These are phyloP conservation scores for Salix exigua DNA, from an alignment of 345 rosid species.

Conservation along the genomic window DNA sequence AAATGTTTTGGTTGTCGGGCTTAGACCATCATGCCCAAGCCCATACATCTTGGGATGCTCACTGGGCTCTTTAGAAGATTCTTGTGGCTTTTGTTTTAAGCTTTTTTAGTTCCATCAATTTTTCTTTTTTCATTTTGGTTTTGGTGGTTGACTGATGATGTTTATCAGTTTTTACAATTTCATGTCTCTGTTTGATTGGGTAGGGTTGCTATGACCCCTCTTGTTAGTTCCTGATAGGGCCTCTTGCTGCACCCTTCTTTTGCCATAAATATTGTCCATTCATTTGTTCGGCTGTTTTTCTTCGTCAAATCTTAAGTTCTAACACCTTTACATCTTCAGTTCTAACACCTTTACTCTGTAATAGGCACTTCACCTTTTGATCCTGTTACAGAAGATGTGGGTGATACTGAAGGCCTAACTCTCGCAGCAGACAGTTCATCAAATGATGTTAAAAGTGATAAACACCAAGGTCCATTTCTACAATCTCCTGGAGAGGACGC, in stretches of 20 bases:
- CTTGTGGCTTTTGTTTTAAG: no score
- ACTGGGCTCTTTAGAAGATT: no score
- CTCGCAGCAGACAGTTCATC: neutral
- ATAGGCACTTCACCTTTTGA: slow-evolving; percentile 14
- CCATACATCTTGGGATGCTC: no score
- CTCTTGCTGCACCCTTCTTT: neutral
- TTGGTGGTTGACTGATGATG: slow-evolving; percentile 6
- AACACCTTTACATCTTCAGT: neutral
- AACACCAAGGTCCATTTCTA: neutral
- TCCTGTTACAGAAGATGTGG: slow-evolving; percentile 8
- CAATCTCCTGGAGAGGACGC: slow-evolving; percentile 10
- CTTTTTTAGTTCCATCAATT: no score
- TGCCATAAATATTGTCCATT: neutral
- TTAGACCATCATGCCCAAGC: no score
- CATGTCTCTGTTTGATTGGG: slow-evolving; percentile 20
- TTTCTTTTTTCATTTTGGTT: neutral
- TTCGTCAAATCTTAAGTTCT: neutral
- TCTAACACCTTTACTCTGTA: neutral
- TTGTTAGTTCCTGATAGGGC: slow-evolving; percentile 6
- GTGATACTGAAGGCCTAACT: slow-evolving; percentile 10
- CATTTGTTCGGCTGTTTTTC: neutral
- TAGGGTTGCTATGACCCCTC: slow-evolving; percentile 23
- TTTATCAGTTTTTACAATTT: neutral
- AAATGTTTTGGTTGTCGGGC: no score
- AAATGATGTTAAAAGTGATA: neutral